Percentiles rank a stretch among this genome's conserved stretches.
Evolutionary conservation across 257 asterid species (phyloP).

Genomic region (Prunella vulgaris): DNA sequence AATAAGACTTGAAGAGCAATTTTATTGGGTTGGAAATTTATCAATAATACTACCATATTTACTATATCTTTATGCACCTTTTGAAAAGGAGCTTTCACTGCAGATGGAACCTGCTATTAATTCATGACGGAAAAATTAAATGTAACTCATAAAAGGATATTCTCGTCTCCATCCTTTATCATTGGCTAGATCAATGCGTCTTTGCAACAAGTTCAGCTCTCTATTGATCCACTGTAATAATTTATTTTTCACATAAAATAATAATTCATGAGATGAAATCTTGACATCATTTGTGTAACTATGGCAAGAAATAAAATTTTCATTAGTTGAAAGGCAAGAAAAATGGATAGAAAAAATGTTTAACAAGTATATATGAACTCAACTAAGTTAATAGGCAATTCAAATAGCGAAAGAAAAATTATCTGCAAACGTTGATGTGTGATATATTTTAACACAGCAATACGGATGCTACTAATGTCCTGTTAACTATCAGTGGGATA

Average conservation of each 20-base stretch:
- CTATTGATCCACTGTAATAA: constrained; percentile 59
- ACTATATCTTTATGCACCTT: background rate
- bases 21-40: background rate
- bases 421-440: background rate
- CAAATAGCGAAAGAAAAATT: background rate
- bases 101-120: background rate
- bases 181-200: constrained; percentile 53
- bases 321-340: background rate
- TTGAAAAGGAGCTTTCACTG: background rate
- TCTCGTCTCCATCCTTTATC: constrained; percentile 86
- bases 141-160: constrained; percentile 62
- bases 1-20: background rate
- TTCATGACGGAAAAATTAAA: background rate
- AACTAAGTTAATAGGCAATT: background rate
- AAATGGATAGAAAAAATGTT: background rate
- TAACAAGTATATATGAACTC: background rate
- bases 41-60: background rate
- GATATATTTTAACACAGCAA: background rate
- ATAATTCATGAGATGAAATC: constrained; percentile 7
- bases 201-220: constrained; percentile 53
- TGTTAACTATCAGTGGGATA: background rate
- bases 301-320: background rate
- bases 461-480: background rate
- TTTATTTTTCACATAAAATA: constrained; percentile 13
- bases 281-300: background rate